Percentiles rank a stretch among this genome's conserved stretches.
These are phyloP conservation scores for Saccharomyces jurei DNA, from an alignment of 805 yeast genomes.

Conservation along the genomic window DNA sequence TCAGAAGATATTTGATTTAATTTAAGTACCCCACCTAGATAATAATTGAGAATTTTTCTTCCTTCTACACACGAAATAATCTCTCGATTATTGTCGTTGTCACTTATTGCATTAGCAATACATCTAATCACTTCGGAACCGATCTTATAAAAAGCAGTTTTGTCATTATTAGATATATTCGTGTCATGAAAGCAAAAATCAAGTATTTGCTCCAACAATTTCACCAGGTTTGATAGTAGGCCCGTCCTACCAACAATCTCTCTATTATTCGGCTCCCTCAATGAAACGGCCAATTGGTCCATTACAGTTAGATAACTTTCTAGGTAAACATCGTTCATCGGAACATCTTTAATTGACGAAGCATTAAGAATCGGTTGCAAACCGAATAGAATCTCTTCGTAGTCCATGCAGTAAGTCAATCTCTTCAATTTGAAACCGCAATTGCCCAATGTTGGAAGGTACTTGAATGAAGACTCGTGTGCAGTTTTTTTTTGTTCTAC, in stretches of 20 bases:
- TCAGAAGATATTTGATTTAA: constrained; percentile 4
- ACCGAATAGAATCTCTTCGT: constrained; percentile 26
- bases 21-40: constrained; percentile 12
- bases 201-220: constrained; percentile 10
- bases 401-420: constrained; percentile 20
- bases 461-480: neutral
- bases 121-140: constrained; percentile 28
- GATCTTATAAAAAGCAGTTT: constrained; percentile 13
- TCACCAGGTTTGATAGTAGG: constrained; percentile 14
- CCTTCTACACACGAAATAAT: constrained; percentile 7
- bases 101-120: constrained; percentile 27
- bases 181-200: constrained; percentile 10
- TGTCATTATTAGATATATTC: neutral
- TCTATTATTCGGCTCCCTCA: constrained; percentile 26
- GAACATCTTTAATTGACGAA: constrained; percentile 9
- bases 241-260: constrained; percentile 25
- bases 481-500: neutral
- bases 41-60: constrained; percentile 13
- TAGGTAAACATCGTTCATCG: constrained; percentile 14
- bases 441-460: neutral
- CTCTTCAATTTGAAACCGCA: neutral
- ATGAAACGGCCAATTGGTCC: constrained; percentile 26
- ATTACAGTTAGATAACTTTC: constrained; percentile 17
- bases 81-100: constrained; percentile 25
- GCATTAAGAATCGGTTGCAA: constrained; percentile 25